A percentile compares a stretch with the other conserved stretches of the same genome.
phyloP scores from a whole-genome alignment of 345 rosid species.

The Eutrema yunnanense region DNA sequence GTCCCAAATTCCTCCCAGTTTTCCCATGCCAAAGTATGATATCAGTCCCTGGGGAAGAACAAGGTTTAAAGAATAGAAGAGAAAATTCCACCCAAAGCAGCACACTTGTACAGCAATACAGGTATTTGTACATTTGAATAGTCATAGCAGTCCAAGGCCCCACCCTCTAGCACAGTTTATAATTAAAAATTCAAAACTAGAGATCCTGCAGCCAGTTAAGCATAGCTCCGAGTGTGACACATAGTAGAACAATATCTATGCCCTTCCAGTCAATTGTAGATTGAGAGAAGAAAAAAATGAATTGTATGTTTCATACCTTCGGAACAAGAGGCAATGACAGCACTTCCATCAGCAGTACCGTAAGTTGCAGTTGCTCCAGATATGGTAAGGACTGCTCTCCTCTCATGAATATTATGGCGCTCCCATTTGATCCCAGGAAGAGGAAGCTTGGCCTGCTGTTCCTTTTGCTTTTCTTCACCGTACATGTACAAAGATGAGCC shows the following conservation, averaged over 20 bases:
- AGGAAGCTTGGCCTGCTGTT: slow-evolving; percentile 74
- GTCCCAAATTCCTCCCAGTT: slow-evolving; percentile 74
- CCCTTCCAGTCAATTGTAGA: background rate
- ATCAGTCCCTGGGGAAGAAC: slow-evolving; percentile 67
- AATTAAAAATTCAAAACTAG: background rate
- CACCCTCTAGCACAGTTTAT: background rate
- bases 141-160: background rate
- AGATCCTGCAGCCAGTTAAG: background rate
- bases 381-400: slow-evolving; percentile 51
- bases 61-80: background rate
- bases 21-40: slow-evolving; percentile 92
- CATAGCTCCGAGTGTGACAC: background rate
- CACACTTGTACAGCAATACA: background rate
- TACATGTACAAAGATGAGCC: slow-evolving; percentile 83
- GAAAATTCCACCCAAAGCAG: background rate
- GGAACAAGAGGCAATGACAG: slow-evolving; percentile 77
- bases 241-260: background rate
- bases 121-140: background rate
- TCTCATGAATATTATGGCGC: slow-evolving; percentile 69
- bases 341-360: slow-evolving; percentile 87
- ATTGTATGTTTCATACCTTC: slow-evolving; percentile 49
- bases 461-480: slow-evolving; percentile 69
- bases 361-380: slow-evolving; percentile 73
- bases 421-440: slow-evolving; percentile 86
- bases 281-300: background rate